A percentile compares a stretch with the other conserved stretches of the same genome.
These are phyloP conservation scores for Neurospora terricola DNA, from an alignment of 495 filamentous ascomycete species.

Conservation along the genomic window DNA sequence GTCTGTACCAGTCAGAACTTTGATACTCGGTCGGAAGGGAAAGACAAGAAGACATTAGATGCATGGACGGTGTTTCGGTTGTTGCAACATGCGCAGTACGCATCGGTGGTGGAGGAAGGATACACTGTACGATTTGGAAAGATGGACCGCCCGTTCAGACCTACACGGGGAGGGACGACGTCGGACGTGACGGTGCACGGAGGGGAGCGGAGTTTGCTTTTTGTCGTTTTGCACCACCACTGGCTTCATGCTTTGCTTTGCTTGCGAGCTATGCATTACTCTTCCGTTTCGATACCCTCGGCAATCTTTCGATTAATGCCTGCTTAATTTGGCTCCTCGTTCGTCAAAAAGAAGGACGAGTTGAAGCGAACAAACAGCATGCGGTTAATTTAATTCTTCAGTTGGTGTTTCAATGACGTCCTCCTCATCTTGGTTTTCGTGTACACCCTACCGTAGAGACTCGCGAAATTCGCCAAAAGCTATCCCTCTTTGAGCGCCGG, in stretches of 20 bases:
- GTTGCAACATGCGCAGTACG: neutral
- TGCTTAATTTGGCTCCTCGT: neutral
- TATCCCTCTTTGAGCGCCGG: too few species aligned
- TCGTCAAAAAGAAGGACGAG: neutral
- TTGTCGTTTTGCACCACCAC: neutral
- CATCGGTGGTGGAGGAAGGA: neutral
- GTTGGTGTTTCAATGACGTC: neutral
- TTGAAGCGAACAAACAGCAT: neutral
- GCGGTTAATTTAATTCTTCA: neutral
- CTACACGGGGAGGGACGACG: too few species aligned
- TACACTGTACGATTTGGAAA: neutral
- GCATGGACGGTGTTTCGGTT: neutral
- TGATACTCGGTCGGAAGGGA: too few species aligned
- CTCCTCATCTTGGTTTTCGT: too few species aligned
- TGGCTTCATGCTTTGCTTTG: neutral
- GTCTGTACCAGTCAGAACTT: neutral
- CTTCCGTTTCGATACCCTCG: neutral
- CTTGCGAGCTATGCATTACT: neutral
- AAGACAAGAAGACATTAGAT: neutral
- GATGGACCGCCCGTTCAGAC: neutral
- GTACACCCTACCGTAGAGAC: too few species aligned
- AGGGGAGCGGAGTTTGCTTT: neutral
- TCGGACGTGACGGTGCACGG: neutral
- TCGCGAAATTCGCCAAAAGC: too few species aligned
- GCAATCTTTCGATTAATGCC: neutral